Evolutionary conservation across 2,329 filamentous ascomycete species (phyloP).

Genomic region (Elsinoe australis): DNA sequence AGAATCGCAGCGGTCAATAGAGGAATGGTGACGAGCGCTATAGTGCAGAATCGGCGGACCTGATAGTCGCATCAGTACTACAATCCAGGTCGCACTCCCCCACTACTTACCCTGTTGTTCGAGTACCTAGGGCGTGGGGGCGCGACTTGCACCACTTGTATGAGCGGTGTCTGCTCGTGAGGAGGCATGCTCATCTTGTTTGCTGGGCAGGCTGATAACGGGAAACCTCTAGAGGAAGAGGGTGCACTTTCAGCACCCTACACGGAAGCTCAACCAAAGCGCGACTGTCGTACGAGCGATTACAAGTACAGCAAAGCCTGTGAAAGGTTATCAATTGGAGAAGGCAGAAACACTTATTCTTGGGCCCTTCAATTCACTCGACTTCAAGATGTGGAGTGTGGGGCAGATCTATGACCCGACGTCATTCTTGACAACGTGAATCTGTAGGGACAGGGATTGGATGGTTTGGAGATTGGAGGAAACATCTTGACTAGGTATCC

Average conservation of each 20-base stretch:
- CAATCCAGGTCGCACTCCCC: background rate
- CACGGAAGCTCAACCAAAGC: background rate
- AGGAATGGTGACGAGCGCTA: constrained; percentile 41
- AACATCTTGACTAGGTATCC: too few relatives aligned
- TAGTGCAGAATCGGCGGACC: constrained; percentile 59
- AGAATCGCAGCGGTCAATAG: constrained; percentile 33
- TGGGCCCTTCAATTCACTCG: background rate
- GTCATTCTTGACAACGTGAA: constrained; percentile 8
- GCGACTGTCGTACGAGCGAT: background rate
- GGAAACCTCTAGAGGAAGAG: too few relatives aligned
- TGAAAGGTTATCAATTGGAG: background rate
- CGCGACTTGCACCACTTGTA: constrained; percentile 54
- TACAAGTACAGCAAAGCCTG: background rate
- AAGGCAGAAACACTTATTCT: background rate
- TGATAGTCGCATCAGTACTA: constrained; percentile 18
- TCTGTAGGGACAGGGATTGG: constrained; percentile 6
- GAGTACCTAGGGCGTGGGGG: constrained; percentile 31
- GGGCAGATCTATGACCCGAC: constrained; percentile 12
- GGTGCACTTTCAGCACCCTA: too few relatives aligned
- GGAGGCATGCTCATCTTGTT: constrained; percentile 32
- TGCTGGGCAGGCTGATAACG: too few relatives aligned
- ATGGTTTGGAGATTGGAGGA: background rate
- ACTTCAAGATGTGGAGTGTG: constrained; percentile 1
- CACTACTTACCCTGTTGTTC: constrained; percentile 41
- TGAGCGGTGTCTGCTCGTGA: constrained; percentile 58